phyloP scores from a whole-genome alignment of 176 grass and related monocot species.

The Coix lacrymajobi region DNA sequence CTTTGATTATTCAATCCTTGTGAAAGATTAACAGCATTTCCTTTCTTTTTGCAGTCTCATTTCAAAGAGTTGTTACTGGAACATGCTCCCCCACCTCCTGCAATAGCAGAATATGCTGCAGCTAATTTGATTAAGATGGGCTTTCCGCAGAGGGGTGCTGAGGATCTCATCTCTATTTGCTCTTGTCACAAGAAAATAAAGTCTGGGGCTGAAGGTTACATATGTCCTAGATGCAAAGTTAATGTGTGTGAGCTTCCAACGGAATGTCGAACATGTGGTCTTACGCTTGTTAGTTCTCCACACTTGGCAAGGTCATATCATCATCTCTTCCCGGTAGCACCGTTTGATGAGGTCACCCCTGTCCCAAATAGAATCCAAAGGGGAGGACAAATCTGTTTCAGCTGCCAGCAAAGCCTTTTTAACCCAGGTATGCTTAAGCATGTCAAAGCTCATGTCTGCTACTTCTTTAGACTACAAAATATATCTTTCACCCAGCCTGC shows the following conservation, averaged over 20 bases:
- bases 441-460: background rate
- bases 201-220: constrained; percentile 77
- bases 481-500: background rate
- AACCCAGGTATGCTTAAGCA: constrained; percentile 52
- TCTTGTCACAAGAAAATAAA: constrained; percentile 97
- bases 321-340: constrained; percentile 88
- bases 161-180: constrained; percentile 93
- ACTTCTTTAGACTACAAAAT: background rate
- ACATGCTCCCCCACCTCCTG: constrained; percentile 85
- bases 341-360: constrained; percentile 81
- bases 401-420: constrained; percentile 77
- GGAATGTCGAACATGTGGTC: constrained; percentile 81
- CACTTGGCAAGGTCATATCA: constrained; percentile 96
- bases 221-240: constrained; percentile 97
- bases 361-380: constrained; percentile 63
- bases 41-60: constrained; percentile 67
- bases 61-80: constrained; percentile 92
- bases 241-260: constrained; percentile 91
- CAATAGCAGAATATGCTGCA: constrained; percentile 95
- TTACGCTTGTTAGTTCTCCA: constrained; percentile 93
- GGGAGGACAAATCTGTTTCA: constrained; percentile 69
- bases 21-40: constrained; percentile 16
- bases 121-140: constrained; percentile 99
- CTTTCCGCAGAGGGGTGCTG: constrained; percentile 93
- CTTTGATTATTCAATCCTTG: background rate